Evolutionary conservation across 768 basidiomycete species (phyloP), one percentile per base, ranked within the genome.

Genomic region (Trametes maxima): DNA sequence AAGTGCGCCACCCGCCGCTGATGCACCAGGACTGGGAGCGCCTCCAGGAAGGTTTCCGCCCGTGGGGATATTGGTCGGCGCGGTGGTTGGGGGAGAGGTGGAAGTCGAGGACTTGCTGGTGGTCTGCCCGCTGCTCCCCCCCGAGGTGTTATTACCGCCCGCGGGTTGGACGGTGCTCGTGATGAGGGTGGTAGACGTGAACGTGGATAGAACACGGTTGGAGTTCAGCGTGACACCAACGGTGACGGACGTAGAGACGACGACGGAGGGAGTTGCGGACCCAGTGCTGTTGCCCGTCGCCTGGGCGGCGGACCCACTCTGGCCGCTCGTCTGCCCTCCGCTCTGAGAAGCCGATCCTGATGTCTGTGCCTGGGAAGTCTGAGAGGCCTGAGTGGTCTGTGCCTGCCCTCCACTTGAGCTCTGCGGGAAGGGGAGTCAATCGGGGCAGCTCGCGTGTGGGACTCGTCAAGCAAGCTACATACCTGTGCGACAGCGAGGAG

Each of bases 11-110:
- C 70, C 65, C 5, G 70, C 50, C 44, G 73, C 79, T 19, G 76
- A 64, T 49, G 77, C 73, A 21, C 88, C 89, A 24, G 89, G 89
- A 46, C 76, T 72, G 11, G 89, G 89, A 2, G 89, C 89, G 24
- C 83, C 84, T 6, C 74, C 67, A 3, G 74, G 57, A 14, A 82
- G 76, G 33, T 61, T 67, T 35, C 79, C 86, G 12, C 87, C 88
- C 37, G 82, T 87, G 28, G 79, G 71, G 33, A 87, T 73, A 55
- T 74, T 70, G 22, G 85, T 73, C 3, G 87, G 74, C 1, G 89
- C 88, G 11, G 89, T 89, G 7, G 89, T 82, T 10, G 84, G 75
- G n/a, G 80, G 72, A 1, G 77, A 71, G 3, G 53, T 36, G 2
- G 80, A 72, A 4, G 79, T 73, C 1, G 28, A 33, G 28, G 84